Evolutionary conservation across 495 filamentous ascomycete genomes (phyloP).

Genomic region (Penicillium ochrochloron): DNA sequence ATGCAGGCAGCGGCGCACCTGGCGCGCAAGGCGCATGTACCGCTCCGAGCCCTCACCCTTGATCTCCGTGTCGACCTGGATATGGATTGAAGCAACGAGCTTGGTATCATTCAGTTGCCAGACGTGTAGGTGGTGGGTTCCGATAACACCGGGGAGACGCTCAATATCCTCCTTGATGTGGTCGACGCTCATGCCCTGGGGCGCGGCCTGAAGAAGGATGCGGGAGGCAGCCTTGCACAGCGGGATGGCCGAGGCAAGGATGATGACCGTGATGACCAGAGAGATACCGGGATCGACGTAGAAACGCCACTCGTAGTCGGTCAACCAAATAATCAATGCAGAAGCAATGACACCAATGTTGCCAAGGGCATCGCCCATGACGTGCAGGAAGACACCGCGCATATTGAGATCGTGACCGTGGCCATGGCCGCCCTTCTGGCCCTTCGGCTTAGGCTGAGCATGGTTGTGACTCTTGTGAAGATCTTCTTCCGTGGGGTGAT

Average conservation of each 20-base stretch:
- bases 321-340: constrained; percentile 90
- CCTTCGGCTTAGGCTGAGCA: constrained; percentile 69
- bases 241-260: constrained; percentile 86
- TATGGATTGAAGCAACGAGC: constrained; percentile 87
- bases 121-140: constrained; percentile 94
- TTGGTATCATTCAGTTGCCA: constrained; percentile 97
- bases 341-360: constrained; percentile 97
- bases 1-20: constrained; percentile 83
- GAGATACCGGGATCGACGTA: constrained; percentile 94
- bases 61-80: constrained; percentile 81
- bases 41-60: constrained; percentile 71
- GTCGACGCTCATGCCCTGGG: constrained; percentile 80
- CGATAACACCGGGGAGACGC: constrained; percentile 77
- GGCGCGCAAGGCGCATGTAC: constrained; percentile 87
- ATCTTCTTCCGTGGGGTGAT: constrained; percentile 35
- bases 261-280: constrained; percentile 94
- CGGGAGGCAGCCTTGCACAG: constrained; percentile 92
- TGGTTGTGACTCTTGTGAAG: constrained; percentile 71
- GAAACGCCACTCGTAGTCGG: constrained; percentile 65
- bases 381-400: constrained; percentile 95
- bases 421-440: constrained; percentile 61
- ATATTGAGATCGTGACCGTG: constrained; percentile 93
- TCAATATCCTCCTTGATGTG: constrained; percentile 93
- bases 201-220: constrained; percentile 92
- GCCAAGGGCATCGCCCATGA: constrained; percentile 93